Percentiles rank a stretch among this genome's conserved stretches.
These are phyloP conservation scores for Cucumis hystrix DNA, from an alignment of 306 rosid species.

Conservation along the genomic window DNA sequence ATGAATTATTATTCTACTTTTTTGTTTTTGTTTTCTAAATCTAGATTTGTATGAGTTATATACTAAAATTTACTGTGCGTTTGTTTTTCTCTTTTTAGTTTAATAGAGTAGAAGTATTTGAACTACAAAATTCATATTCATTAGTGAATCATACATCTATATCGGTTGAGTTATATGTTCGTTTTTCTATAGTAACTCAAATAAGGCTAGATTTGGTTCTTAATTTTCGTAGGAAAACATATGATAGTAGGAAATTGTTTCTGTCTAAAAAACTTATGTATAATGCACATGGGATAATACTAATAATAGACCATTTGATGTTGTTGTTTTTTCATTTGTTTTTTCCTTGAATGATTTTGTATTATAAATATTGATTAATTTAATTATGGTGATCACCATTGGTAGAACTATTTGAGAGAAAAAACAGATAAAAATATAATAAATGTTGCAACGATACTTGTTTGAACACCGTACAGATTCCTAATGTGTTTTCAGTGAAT, in stretches of 20 bases:
- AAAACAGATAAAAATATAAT: neutral
- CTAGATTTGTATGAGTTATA: neutral
- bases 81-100: too few species aligned
- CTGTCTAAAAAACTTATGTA: neutral
- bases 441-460: neutral
- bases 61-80: neutral
- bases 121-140: too few species aligned
- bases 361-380: neutral
- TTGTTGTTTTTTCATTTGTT: neutral
- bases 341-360: neutral
- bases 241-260: neutral
- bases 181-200: neutral
- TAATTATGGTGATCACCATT: neutral
- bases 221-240: neutral
- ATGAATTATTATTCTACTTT: neutral
- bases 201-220: neutral
- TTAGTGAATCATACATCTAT: too few species aligned
- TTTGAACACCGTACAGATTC: neutral
- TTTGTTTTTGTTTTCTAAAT: too few species aligned
- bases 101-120: too few species aligned
- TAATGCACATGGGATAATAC: neutral
- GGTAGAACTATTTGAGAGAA: neutral
- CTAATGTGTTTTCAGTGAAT: neutral
- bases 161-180: too few species aligned
- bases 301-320: neutral